phyloP scores from a whole-genome alignment of 345 rosid species.

The Gossypium arboreum region DNA sequence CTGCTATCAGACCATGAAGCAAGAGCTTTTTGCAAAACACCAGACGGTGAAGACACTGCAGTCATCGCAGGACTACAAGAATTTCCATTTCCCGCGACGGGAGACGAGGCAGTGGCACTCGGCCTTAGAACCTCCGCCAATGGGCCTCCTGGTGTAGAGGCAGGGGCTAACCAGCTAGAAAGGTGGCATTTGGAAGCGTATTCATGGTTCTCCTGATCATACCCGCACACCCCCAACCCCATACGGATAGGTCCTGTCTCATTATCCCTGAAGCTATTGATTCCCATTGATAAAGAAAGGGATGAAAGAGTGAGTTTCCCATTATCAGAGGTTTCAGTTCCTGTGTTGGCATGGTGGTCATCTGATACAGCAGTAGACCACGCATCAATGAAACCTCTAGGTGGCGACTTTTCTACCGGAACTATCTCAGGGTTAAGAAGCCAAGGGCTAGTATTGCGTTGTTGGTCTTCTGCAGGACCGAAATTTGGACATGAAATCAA shows the following conservation, averaged over 20 bases:
- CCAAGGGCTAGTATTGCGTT: conserved; percentile 6
- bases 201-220: conserved; percentile 25
- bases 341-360: conserved; percentile 21
- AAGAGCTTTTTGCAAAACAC: conserved; percentile 42
- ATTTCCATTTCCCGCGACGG: conserved; percentile 20
- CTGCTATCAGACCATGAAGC: conserved; percentile 66
- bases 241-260: conserved; percentile 39
- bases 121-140: conserved; percentile 65
- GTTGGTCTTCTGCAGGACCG: conserved; percentile 16
- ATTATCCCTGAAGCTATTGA: conserved; percentile 27
- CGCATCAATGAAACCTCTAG: conserved; percentile 50
- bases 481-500: conserved; percentile 25
- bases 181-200: conserved; percentile 24
- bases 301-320: conserved; percentile 40
- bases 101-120: conserved; percentile 20
- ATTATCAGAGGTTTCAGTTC: conserved; percentile 27
- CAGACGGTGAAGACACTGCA: conserved; percentile 53
- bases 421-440: conserved; percentile 25
- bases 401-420: conserved; percentile 19
- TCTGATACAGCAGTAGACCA: conserved; percentile 45
- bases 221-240: conserved; percentile 32
- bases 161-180: conserved; percentile 40
- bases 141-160: conserved; percentile 64
- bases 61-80: conserved; percentile 28
- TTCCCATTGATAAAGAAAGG: conserved; percentile 53